phyloP scores from a whole-genome alignment of 257 asterid species.

The Ophiorrhiza pumila region DNA sequence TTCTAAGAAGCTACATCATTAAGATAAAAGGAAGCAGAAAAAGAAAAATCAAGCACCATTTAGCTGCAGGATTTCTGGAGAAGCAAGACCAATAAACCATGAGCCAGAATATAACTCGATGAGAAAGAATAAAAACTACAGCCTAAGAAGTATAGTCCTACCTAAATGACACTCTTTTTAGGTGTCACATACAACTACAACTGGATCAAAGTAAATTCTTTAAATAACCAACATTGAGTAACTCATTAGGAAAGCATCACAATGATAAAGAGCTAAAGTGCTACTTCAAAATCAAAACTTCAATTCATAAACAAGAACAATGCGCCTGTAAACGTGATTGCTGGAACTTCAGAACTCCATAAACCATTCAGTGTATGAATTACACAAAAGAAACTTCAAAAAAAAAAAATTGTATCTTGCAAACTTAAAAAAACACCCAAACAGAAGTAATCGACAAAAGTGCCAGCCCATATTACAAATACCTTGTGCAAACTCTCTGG shows the following conservation, averaged over 20 bases:
- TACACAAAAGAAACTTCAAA: not conserved
- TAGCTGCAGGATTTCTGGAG: not conserved
- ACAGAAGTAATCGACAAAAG: not conserved
- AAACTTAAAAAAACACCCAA: not conserved
- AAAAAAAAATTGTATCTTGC: not conserved
- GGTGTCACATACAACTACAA: not conserved
- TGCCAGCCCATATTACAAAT: not conserved
- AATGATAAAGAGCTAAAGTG: not conserved
- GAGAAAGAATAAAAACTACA: not conserved
- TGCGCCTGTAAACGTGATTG: not conserved
- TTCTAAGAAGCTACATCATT: not conserved
- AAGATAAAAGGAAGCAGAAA: not conserved
- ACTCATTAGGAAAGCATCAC: not conserved
- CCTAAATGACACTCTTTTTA: not conserved
- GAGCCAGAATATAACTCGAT: too few species aligned
- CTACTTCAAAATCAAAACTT: not conserved
- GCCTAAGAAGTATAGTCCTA: too few species aligned
- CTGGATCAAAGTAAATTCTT: not conserved
- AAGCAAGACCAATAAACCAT: not conserved
- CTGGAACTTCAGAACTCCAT: not conserved
- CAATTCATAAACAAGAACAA: not conserved
- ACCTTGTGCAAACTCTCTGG: conserved; percentile 96
- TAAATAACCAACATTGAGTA: not conserved
- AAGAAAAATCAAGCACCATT: not conserved
- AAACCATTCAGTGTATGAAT: not conserved